A percentile compares a stretch with the other conserved stretches of the same genome.
Conservation (phyloP, 2,329 filamentous ascomycete species). For the Sphaceloma murrayae region DNA sequence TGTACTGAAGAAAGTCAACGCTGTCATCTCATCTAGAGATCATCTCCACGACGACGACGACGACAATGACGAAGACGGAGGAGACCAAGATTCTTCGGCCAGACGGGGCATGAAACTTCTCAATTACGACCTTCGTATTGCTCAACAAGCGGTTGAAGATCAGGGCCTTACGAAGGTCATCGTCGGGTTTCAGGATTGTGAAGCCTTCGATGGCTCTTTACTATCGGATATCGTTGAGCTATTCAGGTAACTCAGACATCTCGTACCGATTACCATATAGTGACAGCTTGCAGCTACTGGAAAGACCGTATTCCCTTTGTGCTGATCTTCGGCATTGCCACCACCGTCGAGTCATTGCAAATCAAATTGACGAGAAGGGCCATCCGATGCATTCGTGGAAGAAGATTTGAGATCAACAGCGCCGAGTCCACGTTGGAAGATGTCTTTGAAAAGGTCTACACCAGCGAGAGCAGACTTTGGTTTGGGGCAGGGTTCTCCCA, state of each 20-base stretch:
- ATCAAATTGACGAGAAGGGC: conserved; percentile 61
- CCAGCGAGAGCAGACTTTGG: conserved; percentile 46
- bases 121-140: conserved; percentile 67
- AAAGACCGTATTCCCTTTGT: conserved; percentile 66
- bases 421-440: conserved; percentile 62
- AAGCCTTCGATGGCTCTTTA: conserved; percentile 66
- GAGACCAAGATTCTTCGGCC: conserved; percentile 27
- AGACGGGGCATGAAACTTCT: conserved; percentile 55
- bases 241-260: conserved; percentile 40
- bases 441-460: conserved; percentile 59
- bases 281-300: conserved; percentile 48
- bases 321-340: conserved; percentile 69
- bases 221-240: conserved; percentile 61
- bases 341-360: conserved; percentile 70
- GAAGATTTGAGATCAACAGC: conserved; percentile 68
- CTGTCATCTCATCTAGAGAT: conserved; percentile 47
- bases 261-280: neutral
- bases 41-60: conserved; percentile 36
- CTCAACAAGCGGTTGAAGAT: conserved; percentile 51
- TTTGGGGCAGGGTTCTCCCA: conserved; percentile 56
- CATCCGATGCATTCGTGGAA: conserved; percentile 57
- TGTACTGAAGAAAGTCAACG: conserved; percentile 62
- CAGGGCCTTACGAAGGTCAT: conserved; percentile 52
- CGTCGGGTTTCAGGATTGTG: conserved; percentile 69
- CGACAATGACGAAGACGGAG: conserved; percentile 51